These are phyloP conservation scores for Collybiopsis confluens DNA, from an alignment of 768 basidiomycete species.

Conservation along the genomic window DNA sequence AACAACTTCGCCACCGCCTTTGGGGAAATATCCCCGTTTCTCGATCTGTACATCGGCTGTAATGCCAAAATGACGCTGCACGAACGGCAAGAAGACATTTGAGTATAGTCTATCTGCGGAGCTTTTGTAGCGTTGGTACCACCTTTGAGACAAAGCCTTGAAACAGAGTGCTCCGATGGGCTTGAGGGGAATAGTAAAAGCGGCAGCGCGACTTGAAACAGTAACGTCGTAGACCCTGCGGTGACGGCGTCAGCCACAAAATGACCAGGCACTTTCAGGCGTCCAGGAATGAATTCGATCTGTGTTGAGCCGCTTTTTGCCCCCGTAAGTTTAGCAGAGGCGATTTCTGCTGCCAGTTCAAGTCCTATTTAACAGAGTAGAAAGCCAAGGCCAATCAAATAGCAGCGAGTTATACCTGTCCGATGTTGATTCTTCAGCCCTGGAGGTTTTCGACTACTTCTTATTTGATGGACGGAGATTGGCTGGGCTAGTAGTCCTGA, in stretches of 20 bases:
- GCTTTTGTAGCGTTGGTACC: slow-evolving; percentile 71
- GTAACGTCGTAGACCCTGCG: slow-evolving; percentile 67
- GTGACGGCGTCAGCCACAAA: slow-evolving; percentile 47
- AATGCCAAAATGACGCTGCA: slow-evolving; percentile 51
- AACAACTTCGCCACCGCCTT: slow-evolving; percentile 62
- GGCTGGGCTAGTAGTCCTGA: slow-evolving; percentile 63
- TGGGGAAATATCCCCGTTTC: slow-evolving; percentile 68
- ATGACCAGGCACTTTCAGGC: slow-evolving; percentile 34
- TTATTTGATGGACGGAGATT: slow-evolving; percentile 57
- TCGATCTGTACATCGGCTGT: slow-evolving; percentile 41
- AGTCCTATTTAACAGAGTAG: slow-evolving; percentile 39
- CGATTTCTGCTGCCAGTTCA: slow-evolving; percentile 59
- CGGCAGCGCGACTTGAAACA: slow-evolving; percentile 70
- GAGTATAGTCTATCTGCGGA: slow-evolving; percentile 73
- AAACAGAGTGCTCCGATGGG: slow-evolving; percentile 22
- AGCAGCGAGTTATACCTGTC: slow-evolving; percentile 38
- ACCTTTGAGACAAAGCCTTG: slow-evolving; percentile 54
- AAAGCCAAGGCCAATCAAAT: neutral
- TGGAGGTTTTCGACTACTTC: slow-evolving; percentile 51
- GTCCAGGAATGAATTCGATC: slow-evolving; percentile 50
- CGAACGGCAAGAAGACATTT: slow-evolving; percentile 66
- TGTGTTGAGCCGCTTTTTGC: slow-evolving; percentile 47
- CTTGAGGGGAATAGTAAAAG: slow-evolving; percentile 53
- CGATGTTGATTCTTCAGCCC: slow-evolving; percentile 74
- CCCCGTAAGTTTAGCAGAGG: slow-evolving; percentile 49